These are phyloP conservation scores for Babesia ovis DNA, from an alignment of 169 alveolate genomes.

Conservation along the genomic window DNA sequence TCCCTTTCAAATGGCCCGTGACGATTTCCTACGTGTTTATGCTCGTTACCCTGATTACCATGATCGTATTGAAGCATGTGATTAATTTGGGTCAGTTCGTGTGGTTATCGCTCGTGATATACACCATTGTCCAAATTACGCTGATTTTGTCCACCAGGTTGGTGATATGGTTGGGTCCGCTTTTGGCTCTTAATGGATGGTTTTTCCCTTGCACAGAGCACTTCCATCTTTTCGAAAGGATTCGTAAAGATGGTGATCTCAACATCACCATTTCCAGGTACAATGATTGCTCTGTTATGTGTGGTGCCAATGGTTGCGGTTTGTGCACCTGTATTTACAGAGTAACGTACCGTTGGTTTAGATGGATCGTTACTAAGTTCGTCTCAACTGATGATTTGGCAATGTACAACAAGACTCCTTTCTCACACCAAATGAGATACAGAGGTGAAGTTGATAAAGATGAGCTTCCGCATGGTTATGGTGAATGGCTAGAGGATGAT, in stretches of 20 bases:
- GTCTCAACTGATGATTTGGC: slow-evolving; percentile 25
- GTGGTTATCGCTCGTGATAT: slow-evolving; percentile 58
- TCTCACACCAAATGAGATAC: slow-evolving; percentile 82
- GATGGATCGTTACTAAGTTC: slow-evolving; percentile 18
- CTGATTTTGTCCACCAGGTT: slow-evolving; percentile 64
- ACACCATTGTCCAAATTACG: slow-evolving; percentile 68
- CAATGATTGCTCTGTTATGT: slow-evolving; percentile 76
- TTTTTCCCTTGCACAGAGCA: slow-evolving; percentile 81
- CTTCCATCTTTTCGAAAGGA: slow-evolving; percentile 68
- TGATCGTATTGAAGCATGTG: slow-evolving; percentile 66
- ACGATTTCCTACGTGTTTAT: slow-evolving; percentile 72
- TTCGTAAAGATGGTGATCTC: slow-evolving; percentile 43
- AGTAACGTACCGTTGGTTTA: slow-evolving; percentile 64
- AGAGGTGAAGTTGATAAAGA: slow-evolving; percentile 81
- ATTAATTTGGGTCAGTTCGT: slow-evolving; percentile 49
- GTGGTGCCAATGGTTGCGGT: slow-evolving; percentile 75
- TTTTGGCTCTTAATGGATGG: slow-evolving; percentile 76
- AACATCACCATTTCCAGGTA: slow-evolving; percentile 75
- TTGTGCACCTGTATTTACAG: slow-evolving; percentile 74
- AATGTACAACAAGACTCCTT: slow-evolving; percentile 69
- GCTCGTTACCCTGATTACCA: slow-evolving; percentile 62
- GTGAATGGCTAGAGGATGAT: slow-evolving; percentile 88
- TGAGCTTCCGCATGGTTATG: slow-evolving; percentile 87
- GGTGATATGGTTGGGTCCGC: slow-evolving; percentile 68
- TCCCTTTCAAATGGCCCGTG: slow-evolving; percentile 75